These are phyloP conservation scores for Aspergillus oerlinghausenensis DNA, from an alignment of 2,329 filamentous ascomycete genomes.

Conservation along the genomic window DNA sequence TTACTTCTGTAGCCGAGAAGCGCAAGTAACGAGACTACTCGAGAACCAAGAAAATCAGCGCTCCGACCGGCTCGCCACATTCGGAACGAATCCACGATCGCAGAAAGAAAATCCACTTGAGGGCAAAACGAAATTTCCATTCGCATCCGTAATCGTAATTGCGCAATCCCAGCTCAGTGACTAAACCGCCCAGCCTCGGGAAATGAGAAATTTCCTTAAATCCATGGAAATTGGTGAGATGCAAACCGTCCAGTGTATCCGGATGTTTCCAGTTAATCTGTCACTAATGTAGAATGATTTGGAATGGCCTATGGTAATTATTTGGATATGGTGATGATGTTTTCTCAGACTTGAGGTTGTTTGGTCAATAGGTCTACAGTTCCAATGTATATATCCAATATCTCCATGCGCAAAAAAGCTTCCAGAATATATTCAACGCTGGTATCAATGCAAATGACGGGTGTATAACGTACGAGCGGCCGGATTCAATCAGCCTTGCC, in stretches of 20 bases:
- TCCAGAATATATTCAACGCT: neutral
- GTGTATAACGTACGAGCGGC: neutral
- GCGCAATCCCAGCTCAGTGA: neutral
- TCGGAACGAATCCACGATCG: slow-evolving; percentile 6
- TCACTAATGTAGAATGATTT: neutral
- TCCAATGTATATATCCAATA: neutral
- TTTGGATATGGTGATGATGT: too few relatives aligned
- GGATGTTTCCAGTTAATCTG: neutral
- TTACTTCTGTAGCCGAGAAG: neutral
- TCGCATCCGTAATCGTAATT: neutral
- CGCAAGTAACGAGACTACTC: neutral
- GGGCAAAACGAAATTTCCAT: neutral
- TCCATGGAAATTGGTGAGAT: neutral
- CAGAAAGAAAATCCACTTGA: neutral
- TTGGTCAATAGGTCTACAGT: neutral
- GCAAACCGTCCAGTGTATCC: neutral
- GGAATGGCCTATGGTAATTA: neutral
- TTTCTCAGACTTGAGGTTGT: neutral
- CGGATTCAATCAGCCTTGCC: slow-evolving; percentile 13
- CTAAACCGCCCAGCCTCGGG: neutral
- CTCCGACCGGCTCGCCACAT: slow-evolving; percentile 18
- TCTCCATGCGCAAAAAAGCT: neutral
- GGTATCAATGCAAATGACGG: neutral
- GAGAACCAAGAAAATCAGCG: slow-evolving; percentile 11
- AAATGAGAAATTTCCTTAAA: neutral